Conservation (phyloP, 176 grass and related monocot species). For the Carex pumila region DNA sequence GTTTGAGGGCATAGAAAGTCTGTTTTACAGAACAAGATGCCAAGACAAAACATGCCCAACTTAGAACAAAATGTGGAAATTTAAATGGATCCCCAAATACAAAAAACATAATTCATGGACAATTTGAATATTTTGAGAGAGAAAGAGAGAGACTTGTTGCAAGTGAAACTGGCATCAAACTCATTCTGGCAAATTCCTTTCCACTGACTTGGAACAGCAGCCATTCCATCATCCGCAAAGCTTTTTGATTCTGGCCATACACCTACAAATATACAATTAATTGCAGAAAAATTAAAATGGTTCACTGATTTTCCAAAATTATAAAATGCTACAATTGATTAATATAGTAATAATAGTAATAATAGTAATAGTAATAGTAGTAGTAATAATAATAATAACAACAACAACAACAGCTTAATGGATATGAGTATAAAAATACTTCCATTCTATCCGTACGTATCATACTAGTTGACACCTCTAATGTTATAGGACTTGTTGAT, state of each 20-base stretch:
- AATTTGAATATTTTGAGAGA: not conserved
- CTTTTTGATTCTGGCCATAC: slow-evolving; percentile 81
- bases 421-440: too few species aligned
- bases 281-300: not conserved
- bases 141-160: slow-evolving; percentile 44
- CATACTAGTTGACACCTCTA: too few species aligned
- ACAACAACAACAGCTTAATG: too few species aligned
- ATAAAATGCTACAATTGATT: not conserved
- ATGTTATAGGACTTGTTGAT: too few species aligned
- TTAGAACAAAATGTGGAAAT: not conserved
- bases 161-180: slow-evolving; percentile 32
- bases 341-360: too few species aligned
- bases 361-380: too few species aligned
- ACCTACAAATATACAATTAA: slow-evolving; percentile 26
- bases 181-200: slow-evolving; percentile 70
- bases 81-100: not conserved
- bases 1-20: too few species aligned
- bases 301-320: not conserved
- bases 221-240: slow-evolving; percentile 54
- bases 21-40: too few species aligned
- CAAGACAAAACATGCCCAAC: not conserved
- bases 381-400: too few species aligned
- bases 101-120: not conserved
- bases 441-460: too few species aligned
- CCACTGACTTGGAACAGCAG: slow-evolving; percentile 44